Evolutionary conservation across 257 asterid species (phyloP), one percentile per base, ranked within the genome.

Genomic region (Scutellaria minor): DNA sequence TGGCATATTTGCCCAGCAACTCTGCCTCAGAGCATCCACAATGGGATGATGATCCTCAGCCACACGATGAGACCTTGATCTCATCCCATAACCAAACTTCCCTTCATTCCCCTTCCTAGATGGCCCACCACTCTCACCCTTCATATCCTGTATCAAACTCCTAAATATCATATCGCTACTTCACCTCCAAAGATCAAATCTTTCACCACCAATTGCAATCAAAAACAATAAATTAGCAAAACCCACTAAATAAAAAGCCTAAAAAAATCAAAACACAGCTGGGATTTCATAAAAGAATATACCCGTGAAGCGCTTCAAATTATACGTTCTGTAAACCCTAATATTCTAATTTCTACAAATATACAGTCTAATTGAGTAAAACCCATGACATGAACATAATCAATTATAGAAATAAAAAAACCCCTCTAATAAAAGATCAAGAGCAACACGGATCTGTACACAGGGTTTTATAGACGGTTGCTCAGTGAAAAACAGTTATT

Each of bases 1-100:
- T 0, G 99, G 99, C 93, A 92, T 79, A 79, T 85, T 88, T 12
- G 96, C 96, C 98, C 99, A 95, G 69, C 95, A 87, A 73, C 97
- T 91, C 85, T 88, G 99, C 93, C 81, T 79, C 72, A 95, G 77
- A 73, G 91, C 96, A 87, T 95, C 97, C 0, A 85, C 61, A 53
- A 83, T 79, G 15, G 55, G 79, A 39, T 63, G 70, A 81, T 31
- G 37, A 68, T 88, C 95, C 83, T 81, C 86, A 7, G 78, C 85
- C 41, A 79, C 86, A 3, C 88, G 80, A 9, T 82, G 85, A 35
- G 92, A 87, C 83, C 88, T 79, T 0, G 92, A 86, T 82, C 86
- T 80, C 82, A 79, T 59, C 11, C 85, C 82, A 53, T 77, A 74
- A 35, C 86, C 78, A 76, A 82, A 82, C 75, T 78, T 79, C 57